Evolutionary conservation across 495 filamentous ascomycete species (phyloP), one percentile per base, ranked within the genome.

Genomic region (Parathielavia hyrcaniae): DNA sequence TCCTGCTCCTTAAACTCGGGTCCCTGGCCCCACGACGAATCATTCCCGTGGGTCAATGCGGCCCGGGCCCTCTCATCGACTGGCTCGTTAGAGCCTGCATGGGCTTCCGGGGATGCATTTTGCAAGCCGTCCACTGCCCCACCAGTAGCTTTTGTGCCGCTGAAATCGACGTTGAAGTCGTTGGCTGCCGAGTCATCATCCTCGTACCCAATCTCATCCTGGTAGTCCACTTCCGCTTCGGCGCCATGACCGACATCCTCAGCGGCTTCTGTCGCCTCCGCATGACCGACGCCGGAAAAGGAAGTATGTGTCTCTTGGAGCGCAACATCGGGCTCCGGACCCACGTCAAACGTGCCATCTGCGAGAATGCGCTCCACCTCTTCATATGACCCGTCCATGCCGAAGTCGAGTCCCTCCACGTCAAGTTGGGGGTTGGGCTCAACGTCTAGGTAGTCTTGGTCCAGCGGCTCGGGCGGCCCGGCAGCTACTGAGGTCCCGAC

Each of bases 201-300:
- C 17, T 66, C 67, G 41, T 73, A 66, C 32, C 65, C 70, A 26
- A 66, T 67, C 36, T 72, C 72, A 40, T 69, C 67, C 1, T 67
- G 43, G 16, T 62, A 63, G 12, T 67, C 67, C 20, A 58, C 51
- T 34, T 59, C 47, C 5, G 12, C 12, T 6, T 45, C 38, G 20
- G 11, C 34, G 14, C 41, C 35, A 47, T 43, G 7, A 20, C 10
- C 57, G n/a, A 35, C 35, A 49, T 47, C 19, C 16, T 45, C 23
- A 8, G 48, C 4, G 19, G 7, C 38, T n/a, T 58, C n/a, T 7
- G 46, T 46, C 0, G 30, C 17, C 5, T 26, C 39, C 4, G n/a
- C 16, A 10, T 52, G 36, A 5, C 26, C n/a, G 23, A 32, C 47
- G 5, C 8, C 45, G 7, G 38, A 22, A 20, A 26, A 14, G 10